Conservation (phyloP, 441 rosid genomes). For the Melastoma candidum region DNA sequence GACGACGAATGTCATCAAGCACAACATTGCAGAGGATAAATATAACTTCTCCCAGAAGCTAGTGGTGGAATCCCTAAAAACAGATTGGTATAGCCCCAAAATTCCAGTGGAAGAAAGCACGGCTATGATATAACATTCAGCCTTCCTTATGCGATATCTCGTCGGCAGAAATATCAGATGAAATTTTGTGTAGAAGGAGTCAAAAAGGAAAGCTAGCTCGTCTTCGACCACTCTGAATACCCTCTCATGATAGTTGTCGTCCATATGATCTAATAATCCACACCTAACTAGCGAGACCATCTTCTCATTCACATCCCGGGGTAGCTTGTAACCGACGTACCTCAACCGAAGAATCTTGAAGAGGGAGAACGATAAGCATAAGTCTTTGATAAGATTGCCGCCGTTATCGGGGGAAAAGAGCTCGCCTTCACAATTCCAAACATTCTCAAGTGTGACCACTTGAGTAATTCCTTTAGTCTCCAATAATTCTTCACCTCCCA, state of each 20-base stretch:
- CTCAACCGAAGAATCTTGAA: not conserved
- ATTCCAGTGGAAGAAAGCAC: no score
- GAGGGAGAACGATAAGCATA: not conserved
- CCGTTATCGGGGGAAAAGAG: slow-evolving; percentile 1
- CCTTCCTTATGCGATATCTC: no score
- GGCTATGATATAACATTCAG: no score
- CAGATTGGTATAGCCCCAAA: no score
- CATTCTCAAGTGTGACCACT: not conserved
- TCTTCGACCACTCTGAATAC: not conserved
- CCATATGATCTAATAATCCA: not conserved
- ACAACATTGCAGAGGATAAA: no score
- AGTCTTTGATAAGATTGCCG: not conserved
- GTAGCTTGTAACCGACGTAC: not conserved
- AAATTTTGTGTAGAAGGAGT: slow-evolving; percentile 1
- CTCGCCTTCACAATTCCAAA: not conserved
- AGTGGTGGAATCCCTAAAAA: no score
- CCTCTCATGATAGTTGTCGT: no score
- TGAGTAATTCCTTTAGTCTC: not conserved
- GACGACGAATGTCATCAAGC: no score
- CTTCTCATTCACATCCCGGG: not conserved
- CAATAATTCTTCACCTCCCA: not conserved
- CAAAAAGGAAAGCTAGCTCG: not conserved
- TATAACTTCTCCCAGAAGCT: no score
- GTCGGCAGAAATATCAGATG: not conserved
- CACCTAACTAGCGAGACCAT: not conserved